Evolutionary conservation across 2,329 filamentous ascomycete species (phyloP).

Genomic region (Sporothrix variecibatus): DNA sequence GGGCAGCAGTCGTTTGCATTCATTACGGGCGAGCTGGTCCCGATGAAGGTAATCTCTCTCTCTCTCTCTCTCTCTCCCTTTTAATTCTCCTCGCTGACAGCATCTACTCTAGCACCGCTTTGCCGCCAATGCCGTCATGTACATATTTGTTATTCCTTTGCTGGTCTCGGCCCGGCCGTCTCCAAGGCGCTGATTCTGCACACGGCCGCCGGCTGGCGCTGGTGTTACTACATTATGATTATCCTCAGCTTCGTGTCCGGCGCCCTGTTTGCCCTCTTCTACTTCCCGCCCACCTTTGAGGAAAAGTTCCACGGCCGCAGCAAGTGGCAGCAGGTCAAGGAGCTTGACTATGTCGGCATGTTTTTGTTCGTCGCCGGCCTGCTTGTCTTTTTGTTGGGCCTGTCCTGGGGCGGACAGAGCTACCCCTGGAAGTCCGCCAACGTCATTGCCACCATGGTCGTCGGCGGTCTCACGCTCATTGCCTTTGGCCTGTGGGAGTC

Average conservation of each 20-base stretch:
- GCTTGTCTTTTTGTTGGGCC: conserved; percentile 38
- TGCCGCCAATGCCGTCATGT: conserved; percentile 38
- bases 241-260: conserved; percentile 35
- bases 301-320: conserved; percentile 36
- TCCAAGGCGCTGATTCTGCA: conserved; percentile 35
- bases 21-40: conserved; percentile 43
- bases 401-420: conserved; percentile 38
- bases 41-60: no score
- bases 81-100: no score
- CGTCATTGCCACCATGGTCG: conserved; percentile 36
- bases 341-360: conserved; percentile 40
- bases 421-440: conserved; percentile 39
- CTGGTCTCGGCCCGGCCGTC: conserved; percentile 36
- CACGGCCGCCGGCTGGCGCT: conserved; percentile 36
- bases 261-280: conserved; percentile 39
- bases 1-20: conserved; percentile 43
- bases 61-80: no score
- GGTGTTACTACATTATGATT: conserved; percentile 37
- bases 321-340: conserved; percentile 33
- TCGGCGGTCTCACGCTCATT: background rate
- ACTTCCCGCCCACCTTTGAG: conserved; percentile 39
- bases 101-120: conserved; percentile 41
- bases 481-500: background rate
- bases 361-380: conserved; percentile 37
- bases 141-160: conserved; percentile 38